Base-by-base conservation (phyloP, 164 flowering plant genomes). In the Macadamia tetraphylla region DNA sequence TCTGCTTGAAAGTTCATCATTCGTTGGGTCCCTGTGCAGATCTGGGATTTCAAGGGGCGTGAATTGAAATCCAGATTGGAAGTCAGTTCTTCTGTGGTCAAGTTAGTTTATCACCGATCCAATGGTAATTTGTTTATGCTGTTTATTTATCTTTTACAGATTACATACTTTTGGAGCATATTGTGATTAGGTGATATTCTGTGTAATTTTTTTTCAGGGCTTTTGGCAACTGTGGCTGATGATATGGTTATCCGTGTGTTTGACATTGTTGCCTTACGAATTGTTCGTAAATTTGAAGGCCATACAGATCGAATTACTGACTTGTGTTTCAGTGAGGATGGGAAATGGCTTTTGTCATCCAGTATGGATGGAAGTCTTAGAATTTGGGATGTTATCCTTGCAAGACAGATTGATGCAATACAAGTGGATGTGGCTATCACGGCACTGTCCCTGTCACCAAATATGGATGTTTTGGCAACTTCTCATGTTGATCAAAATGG, bases 361-460 rank as follows among this genome's bases (percentile, higher is more conserved):
- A 89, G 99, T 75, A 92, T 95, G 98, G 99, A 95, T 76, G 98
- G 97, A 69, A 95, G 78, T 67, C 88, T 95, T 63, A 84, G 99
- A 76, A 81, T 95, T 29, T 95, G 99, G 99, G 98, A 95, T 84
- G 87, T 95, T 35, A 87, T 92, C 30, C 75, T 92, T 74, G 97
- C 90, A 60, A 83, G 92, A 70, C 98, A 92, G 79, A 86, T 95
- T 56, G 98, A 92, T 84, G 98, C 93, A 32, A 56, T 95, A 53
- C 88, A 78, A 43, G 94, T 91, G 68, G 96, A 88, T 77, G 86
- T 88, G 61, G 64, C 95, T 64, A 77, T 92, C 49, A 89, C 99
- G 52, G 92, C 96, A 53, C 76, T 95, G 65, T 84, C 99, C 64
- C 73, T 95, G 46, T 95, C 99, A 30, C 97, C 99, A 10, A 86